Evolutionary conservation across 768 basidiomycete species (phyloP).

Genomic region (Amanita phalloides): DNA sequence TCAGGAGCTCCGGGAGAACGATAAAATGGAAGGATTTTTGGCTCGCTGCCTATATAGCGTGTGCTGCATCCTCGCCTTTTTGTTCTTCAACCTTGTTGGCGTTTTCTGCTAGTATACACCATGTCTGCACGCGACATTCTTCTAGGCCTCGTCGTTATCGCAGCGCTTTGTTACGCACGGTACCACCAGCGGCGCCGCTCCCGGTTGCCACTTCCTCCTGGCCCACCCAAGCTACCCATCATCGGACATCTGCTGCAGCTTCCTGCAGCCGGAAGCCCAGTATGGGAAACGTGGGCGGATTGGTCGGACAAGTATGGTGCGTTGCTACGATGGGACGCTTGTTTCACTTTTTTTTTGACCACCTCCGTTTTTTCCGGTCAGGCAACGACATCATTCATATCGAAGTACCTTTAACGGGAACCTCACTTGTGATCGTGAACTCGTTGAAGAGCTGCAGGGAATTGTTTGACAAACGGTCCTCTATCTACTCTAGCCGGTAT

Average conservation of each 20-base stretch:
- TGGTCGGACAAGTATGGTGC: constrained; percentile 16
- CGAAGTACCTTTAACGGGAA: constrained; percentile 14
- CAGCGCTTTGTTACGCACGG: neutral
- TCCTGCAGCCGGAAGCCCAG: constrained; percentile 7
- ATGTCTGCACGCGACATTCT: neutral
- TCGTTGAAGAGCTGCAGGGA: constrained; percentile 23
- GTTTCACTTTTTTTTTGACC: neutral
- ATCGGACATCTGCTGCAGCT: constrained; percentile 18
- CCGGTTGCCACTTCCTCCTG: constrained; percentile 16
- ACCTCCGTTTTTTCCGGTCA: constrained; percentile 2
- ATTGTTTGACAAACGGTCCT: constrained; percentile 28
- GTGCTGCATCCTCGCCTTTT: neutral
- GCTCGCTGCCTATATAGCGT: neutral
- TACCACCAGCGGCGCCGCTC: neutral
- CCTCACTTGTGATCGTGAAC: constrained; percentile 25
- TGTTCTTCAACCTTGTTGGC: neutral
- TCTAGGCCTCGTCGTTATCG: neutral
- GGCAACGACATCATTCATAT: constrained; percentile 22
- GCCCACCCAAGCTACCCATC: constrained; percentile 16
- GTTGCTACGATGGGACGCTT: neutral
- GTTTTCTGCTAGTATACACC: neutral
- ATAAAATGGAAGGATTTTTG: neutral
- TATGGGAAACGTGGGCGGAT: constrained; percentile 14
- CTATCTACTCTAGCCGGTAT: constrained; percentile 30
- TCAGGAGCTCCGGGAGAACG: too few relatives aligned